Base-by-base conservation (phyloP, 2,329 filamentous ascomycete species). In the Bimuria novae-zelandiae region DNA sequence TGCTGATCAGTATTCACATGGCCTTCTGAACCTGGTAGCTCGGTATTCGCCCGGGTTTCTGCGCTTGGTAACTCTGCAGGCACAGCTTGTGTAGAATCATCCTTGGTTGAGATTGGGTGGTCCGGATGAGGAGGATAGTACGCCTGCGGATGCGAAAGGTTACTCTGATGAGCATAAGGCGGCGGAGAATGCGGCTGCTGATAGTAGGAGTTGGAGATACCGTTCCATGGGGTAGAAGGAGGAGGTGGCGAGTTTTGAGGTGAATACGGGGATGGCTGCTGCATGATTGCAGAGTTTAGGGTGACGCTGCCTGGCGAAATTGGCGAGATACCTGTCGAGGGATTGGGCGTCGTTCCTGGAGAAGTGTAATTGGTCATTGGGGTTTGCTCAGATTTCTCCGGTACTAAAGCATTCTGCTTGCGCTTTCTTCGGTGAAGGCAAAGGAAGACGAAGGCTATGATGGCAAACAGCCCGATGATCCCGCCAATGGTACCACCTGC, bases 401-500 rank as follows among this genome's bases (percentile, higher is more conserved):
- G 27, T 48, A 37, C 37, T 22, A 51, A 54, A 21, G 17, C 37
- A 25, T 23, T 40, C 33, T 56, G 56, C 45, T 47, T 64, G 16
- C 57, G 55, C 37, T 65, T 65, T 33, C 56, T 44, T 5, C 40
- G 44, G 16, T 61, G 60, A 5, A 68, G 55, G 30, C 65, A 70
- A 47, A 61, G 55, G 25, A 64, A 54, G 3, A 63, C 50, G 2
- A 70, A 22, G 17, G 35, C 45, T 21, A 64, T 49, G 11, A 66
- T 36, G n/a, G 61, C 39, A 16, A 54, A 36, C 2, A 74, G 48
- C 7, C 45, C 61, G 1, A 62, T 55, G 3, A 69, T 7, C 5
- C 29, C 57, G 14, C 73, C 72, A 4, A 73, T 60, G 3, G 67
- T 70, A 27, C 70, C 72, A 29, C 73, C 72, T 16, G 60, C 64